phyloP scores from a whole-genome alignment of 305 asterid genomes.

The Lippia alba region DNA sequence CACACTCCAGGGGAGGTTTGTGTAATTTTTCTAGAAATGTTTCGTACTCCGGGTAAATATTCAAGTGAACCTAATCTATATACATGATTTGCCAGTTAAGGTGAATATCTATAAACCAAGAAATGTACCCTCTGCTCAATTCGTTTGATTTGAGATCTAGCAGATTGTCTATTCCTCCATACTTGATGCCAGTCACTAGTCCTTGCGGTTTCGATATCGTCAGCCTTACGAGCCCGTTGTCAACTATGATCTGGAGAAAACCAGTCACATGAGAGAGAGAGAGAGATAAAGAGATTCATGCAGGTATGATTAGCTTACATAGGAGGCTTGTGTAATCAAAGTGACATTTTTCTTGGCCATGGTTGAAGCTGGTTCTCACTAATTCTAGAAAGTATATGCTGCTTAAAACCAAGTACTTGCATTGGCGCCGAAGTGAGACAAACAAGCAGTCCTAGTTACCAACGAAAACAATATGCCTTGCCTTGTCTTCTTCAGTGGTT shows the following conservation, averaged over 20 bases:
- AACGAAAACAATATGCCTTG: conserved; percentile 34
- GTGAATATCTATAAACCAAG: neutral
- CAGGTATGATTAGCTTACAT: conserved; percentile 35
- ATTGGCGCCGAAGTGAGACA: conserved; percentile 9
- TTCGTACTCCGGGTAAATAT: too few relatives aligned
- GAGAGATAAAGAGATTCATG: conserved; percentile 8
- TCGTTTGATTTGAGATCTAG: conserved; percentile 55
- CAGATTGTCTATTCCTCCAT: conserved; percentile 59
- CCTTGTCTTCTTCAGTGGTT: conserved; percentile 30
- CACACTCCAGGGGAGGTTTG: too few relatives aligned
- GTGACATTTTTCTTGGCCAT: conserved; percentile 49
- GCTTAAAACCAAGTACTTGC: neutral
- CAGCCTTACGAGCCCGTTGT: conserved; percentile 54
- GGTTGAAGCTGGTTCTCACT: conserved; percentile 21
- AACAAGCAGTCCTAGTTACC: neutral
- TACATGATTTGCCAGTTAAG: neutral
- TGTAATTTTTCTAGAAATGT: too few relatives aligned
- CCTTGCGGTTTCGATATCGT: conserved; percentile 57
- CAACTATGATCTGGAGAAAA: conserved; percentile 48
- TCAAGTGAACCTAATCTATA: too few relatives aligned
- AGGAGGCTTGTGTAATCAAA: conserved; percentile 45
- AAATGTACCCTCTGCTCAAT: conserved; percentile 56
- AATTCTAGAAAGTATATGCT: conserved; percentile 11
- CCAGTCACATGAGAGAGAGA: conserved; percentile 17
- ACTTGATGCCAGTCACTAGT: conserved; percentile 54